Conservation (phyloP, 768 basidiomycete genomes). For the Gelatoporia subvermispora region DNA sequence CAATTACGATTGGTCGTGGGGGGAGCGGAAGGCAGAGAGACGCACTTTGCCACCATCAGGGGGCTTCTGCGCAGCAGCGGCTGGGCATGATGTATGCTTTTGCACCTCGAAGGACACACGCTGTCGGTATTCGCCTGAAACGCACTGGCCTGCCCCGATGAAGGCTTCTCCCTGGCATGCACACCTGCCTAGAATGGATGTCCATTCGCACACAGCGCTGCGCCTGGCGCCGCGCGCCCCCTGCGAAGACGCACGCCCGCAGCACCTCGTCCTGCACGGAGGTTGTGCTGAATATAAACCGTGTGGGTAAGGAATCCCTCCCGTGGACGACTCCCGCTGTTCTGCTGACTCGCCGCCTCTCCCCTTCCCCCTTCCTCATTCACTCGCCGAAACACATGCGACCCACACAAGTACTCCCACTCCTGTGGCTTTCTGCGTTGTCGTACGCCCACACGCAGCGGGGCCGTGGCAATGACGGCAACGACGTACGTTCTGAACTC, state of each 20-base stretch:
- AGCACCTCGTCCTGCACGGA: slow-evolving; percentile 11
- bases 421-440: slow-evolving; percentile 10
- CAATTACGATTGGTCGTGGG: no score
- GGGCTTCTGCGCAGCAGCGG: no score
- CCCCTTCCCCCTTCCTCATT: slow-evolving; percentile 4
- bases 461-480: slow-evolving; percentile 1
- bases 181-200: no score
- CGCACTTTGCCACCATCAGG: no score
- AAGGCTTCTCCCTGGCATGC: no score
- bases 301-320: slow-evolving; percentile 10
- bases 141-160: no score
- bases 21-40: no score
- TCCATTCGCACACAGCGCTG: no score
- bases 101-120: no score
- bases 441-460: background rate
- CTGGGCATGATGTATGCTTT: no score
- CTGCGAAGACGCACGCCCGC: slow-evolving; percentile 2
- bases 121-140: no score
- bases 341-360: background rate
- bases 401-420: slow-evolving; percentile 1
- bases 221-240: slow-evolving; percentile 1
- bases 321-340: background rate
- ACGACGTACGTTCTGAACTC: background rate
- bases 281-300: slow-evolving; percentile 9
- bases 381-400: slow-evolving; percentile 7